A percentile compares a stretch with the other conserved stretches of the same genome.
Evolutionary conservation across 306 rosid species (phyloP).

Genomic region (Quercus variabilis): DNA sequence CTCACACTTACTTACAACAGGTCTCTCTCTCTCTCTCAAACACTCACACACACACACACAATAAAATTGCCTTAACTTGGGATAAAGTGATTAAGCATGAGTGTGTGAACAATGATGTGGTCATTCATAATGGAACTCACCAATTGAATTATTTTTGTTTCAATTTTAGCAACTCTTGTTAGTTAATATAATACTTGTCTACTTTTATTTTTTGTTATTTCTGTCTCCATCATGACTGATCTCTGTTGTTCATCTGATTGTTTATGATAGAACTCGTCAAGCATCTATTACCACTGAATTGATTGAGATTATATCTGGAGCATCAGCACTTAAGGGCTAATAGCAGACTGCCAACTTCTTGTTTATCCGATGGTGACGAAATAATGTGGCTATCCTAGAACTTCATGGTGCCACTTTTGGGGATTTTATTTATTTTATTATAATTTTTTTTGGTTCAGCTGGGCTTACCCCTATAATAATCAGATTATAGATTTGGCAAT

Average conservation of each 20-base stretch:
- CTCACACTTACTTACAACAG: slow-evolving; percentile 93
- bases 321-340: slow-evolving; percentile 80
- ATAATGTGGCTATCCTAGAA: slow-evolving; percentile 42
- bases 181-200: too few relatives aligned
- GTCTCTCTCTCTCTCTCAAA: slow-evolving; percentile 34
- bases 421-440: not conserved
- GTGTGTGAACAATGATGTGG: not conserved
- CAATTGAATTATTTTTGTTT: not conserved
- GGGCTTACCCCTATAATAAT: too few relatives aligned
- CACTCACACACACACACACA: not conserved
- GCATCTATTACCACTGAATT: slow-evolving; percentile 96
- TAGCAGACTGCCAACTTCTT: slow-evolving; percentile 18
- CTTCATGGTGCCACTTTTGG: slow-evolving; percentile 35
- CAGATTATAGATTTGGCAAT: too few relatives aligned
- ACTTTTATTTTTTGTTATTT: not conserved
- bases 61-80: too few relatives aligned
- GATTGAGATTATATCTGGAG: slow-evolving; percentile 99
- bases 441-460: too few relatives aligned
- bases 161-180: not conserved
- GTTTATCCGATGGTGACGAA: slow-evolving; percentile 36
- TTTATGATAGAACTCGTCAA: slow-evolving; percentile 85
- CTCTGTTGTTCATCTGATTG: slow-evolving; percentile 13
- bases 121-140: not conserved
- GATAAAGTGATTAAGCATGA: not conserved
- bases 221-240: slow-evolving; percentile 19